Evolutionary conservation across 106 monocot species (phyloP), one percentile per base, ranked within the genome.

Genomic region (Alisma plantagoaquatica): DNA sequence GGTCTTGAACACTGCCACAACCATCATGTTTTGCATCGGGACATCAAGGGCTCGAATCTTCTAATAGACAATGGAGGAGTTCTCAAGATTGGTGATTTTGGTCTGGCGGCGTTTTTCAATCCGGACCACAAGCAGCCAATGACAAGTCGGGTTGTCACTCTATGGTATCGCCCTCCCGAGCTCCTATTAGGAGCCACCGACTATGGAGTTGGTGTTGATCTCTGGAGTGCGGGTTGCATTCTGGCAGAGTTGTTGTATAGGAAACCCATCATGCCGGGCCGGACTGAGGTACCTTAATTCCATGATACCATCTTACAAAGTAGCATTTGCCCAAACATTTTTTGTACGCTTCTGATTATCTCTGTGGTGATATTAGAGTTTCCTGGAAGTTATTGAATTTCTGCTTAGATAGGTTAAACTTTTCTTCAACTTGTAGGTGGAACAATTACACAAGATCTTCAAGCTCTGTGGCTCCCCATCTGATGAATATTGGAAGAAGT

Each of bases 11-110:
- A 66, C 24, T 55, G 54, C 23, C 65, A 66, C 38, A 56, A 33
- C 25, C 54, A 47, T 16, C 44, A 55, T n/a, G 65, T 66, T 1
- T 23, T 66, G 23, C 65, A 55, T 28, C 64, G 64, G 11, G 64
- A 64, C 21, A 44, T 64, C 16, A 64, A 64, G 64, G 64, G 64
- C 10, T 66, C 65, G 3, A 66, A 66, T 32, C 55, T 66, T 16
- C 65, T 66, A 7, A 15, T 66, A 5, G 65, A 66, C 33, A 66
- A 66, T 54, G 27, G 24, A 26, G 65, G 65, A 27, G 23, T 66
- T 15, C 65, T 66, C 16, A 66, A 66, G 65, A 66, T 66, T 66
- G 65, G 55, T 27, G 65, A 66, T 18, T 66, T 66, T 56, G 65
- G 65, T 15, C 19, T 66, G 29, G 65, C 65, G 9, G 11, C 55